Percentiles rank a stretch among this genome's conserved stretches.
Conservation (phyloP, 1,139 yeast genomes). For the Pichia inconspicua region DNA sequence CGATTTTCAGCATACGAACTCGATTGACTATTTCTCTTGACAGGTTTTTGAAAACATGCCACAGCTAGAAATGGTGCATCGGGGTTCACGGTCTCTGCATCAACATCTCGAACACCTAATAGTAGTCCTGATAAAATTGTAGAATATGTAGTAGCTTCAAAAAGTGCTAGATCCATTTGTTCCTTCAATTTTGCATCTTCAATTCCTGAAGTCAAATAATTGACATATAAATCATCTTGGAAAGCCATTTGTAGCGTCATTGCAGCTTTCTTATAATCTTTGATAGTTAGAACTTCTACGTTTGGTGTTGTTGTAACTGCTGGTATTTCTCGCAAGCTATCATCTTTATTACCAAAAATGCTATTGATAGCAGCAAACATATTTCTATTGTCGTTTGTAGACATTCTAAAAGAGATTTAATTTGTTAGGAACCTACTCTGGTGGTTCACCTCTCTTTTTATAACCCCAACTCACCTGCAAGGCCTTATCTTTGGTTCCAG, state of each 20-base stretch:
- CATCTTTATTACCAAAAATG: not conserved
- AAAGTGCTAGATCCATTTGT: conserved; percentile 41
- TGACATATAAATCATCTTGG: conserved; percentile 44
- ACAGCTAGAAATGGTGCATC: conserved; percentile 48
- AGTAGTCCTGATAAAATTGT: conserved; percentile 51
- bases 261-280: conserved; percentile 50
- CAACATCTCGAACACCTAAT: conserved; percentile 40
- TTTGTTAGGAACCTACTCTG: no score
- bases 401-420: not conserved
- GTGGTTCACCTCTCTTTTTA: not conserved
- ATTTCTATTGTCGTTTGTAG: not conserved
- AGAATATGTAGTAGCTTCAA: conserved; percentile 51
- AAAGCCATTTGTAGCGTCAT: conserved; percentile 47
- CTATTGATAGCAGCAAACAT: not conserved
- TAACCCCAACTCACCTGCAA: not conserved
- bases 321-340: not conserved
- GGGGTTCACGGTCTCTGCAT: conserved; percentile 25
- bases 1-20: conserved; percentile 10
- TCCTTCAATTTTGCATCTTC: conserved; percentile 27
- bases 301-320: conserved; percentile 6
- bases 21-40: conserved; percentile 21
- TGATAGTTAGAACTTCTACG: conserved; percentile 26
- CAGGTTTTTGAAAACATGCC: conserved; percentile 56
- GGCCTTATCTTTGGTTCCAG: not conserved
- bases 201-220: conserved; percentile 38